Evolutionary conservation across 169 alveolate genomes (phyloP).

Genomic region (Plasmodium relictum): DNA sequence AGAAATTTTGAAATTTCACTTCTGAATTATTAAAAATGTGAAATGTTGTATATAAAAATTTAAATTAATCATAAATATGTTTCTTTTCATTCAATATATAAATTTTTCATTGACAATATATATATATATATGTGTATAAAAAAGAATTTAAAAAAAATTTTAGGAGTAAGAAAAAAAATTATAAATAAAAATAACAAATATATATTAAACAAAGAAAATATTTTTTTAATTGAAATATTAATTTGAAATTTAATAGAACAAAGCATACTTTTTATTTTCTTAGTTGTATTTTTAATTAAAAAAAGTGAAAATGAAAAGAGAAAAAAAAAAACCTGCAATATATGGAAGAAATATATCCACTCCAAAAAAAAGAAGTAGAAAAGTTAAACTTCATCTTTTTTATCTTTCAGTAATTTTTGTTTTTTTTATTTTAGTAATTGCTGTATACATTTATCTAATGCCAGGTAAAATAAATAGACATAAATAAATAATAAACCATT

Average conservation of each 20-base stretch:
- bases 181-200: background rate
- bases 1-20: no score
- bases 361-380: conserved; percentile 21
- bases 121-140: no score
- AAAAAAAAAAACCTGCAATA: conserved; percentile 8
- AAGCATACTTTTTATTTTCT: background rate
- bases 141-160: no score
- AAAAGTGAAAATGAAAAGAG: conserved; percentile 49
- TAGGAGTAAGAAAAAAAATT: no score
- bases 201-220: background rate
- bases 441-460: conserved; percentile 30
- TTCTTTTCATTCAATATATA: no score
- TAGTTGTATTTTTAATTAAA: background rate
- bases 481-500: background rate
- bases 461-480: conserved; percentile 51
- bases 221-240: background rate
- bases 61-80: no score
- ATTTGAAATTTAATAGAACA: background rate
- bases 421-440: conserved; percentile 16
- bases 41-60: no score
- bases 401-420: conserved; percentile 37
- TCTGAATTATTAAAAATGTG: no score
- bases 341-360: conserved; percentile 16
- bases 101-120: no score
- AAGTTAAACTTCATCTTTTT: conserved; percentile 54